These are phyloP conservation scores for Chlamydomonas urium DNA, from an alignment of 139 green algal species.

Conservation along the genomic window DNA sequence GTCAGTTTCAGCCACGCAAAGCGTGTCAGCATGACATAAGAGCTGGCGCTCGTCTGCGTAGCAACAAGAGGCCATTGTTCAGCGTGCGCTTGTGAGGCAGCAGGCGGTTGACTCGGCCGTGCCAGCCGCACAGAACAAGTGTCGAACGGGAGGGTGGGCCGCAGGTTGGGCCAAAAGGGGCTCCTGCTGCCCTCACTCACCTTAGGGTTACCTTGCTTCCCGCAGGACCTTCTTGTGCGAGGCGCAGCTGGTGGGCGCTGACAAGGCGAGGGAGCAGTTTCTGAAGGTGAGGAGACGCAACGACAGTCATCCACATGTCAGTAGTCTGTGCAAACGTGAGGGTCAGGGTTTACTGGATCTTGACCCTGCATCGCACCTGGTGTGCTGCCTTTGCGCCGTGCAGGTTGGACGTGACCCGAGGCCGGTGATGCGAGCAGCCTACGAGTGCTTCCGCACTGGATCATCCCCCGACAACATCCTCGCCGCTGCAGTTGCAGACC, in stretches of 20 bases:
- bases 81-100: no score
- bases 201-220: no score
- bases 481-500: not conserved
- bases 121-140: no score
- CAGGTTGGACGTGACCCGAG: constrained; percentile 71
- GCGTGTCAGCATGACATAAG: no score
- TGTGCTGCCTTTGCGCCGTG: not conserved
- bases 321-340: not conserved
- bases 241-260: constrained; percentile 50
- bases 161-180: no score
- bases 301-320: not conserved
- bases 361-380: not conserved
- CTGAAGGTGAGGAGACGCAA: constrained; percentile 55
- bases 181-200: no score
- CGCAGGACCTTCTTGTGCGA: constrained; percentile 87
- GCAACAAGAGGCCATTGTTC: no score
- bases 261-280: constrained; percentile 61
- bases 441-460: constrained; percentile 49
- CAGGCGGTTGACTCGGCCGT: no score
- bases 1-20: no score
- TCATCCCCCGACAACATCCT: not conserved
- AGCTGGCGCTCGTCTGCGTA: no score
- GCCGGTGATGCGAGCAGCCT: constrained; percentile 72
- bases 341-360: no score
- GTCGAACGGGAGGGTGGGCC: no score